phyloP scores from a whole-genome alignment of 2,329 filamentous ascomycete genomes.

The Fusarium transvaalense region DNA sequence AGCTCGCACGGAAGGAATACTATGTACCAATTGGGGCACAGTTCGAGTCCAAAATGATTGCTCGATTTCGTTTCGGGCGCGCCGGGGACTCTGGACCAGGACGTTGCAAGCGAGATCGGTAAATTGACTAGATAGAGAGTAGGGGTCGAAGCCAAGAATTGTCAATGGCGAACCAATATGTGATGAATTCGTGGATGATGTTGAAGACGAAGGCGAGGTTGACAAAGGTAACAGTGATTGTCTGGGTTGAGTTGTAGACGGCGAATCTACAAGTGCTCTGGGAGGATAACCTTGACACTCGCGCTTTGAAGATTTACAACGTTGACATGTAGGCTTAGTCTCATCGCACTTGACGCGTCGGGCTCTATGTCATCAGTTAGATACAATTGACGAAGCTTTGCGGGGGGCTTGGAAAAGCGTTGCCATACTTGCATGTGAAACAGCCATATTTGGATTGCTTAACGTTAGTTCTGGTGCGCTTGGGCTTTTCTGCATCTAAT shows the following conservation, averaged over 20 bases:
- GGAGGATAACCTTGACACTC: conserved; percentile 29
- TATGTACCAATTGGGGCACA: conserved; percentile 34
- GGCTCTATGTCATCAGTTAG: conserved; percentile 19
- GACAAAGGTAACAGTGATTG: background rate
- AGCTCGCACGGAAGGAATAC: conserved; percentile 32
- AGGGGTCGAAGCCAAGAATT: background rate
- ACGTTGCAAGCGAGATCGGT: conserved; percentile 29
- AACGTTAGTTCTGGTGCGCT: conserved; percentile 42
- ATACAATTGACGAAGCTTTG: accelerated
- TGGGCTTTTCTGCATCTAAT: background rate
- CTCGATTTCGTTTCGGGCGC: conserved; percentile 28
- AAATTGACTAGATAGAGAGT: background rate
- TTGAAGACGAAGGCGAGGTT: background rate
- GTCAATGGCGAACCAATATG: accelerated
- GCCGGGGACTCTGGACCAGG: conserved; percentile 25
- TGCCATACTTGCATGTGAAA: conserved; percentile 43
- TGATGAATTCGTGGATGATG: background rate
- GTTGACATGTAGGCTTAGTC: conserved; percentile 30
- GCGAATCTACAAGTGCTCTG: conserved; percentile 3
- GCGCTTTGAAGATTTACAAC: conserved; percentile 28
- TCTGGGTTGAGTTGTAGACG: background rate
- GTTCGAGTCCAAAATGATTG: conserved; percentile 36
- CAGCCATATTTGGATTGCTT: conserved; percentile 43
- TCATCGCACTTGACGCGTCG: conserved; percentile 44
- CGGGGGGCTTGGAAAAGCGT: accelerated